Conservation (phyloP, 495 filamentous ascomycete species). For the Aspergillus carlsbadensis region DNA sequence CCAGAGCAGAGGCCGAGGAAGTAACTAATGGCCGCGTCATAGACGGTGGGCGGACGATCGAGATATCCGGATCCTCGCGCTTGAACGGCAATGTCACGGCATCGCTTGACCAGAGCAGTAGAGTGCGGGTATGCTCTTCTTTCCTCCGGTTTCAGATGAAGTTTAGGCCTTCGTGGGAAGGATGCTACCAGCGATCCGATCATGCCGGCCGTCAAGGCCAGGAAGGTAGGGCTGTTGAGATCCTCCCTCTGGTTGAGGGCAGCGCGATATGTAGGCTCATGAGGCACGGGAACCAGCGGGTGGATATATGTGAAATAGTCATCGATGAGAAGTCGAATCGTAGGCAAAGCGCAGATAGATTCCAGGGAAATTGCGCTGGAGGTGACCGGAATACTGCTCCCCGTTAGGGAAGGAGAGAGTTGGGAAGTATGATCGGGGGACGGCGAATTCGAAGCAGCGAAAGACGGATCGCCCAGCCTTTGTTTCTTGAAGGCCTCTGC, state of each 20-base stretch:
- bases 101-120: conserved; percentile 68
- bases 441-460: conserved; percentile 26
- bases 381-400: conserved; percentile 23
- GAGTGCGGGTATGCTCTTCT: conserved; percentile 57
- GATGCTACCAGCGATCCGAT: conserved; percentile 73
- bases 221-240: conserved; percentile 61
- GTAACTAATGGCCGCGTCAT: conserved; percentile 85
- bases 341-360: conserved; percentile 67
- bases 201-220: conserved; percentile 81
- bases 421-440: conserved; percentile 26
- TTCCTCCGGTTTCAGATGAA: conserved; percentile 65
- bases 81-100: conserved; percentile 67
- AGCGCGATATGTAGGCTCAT: conserved; percentile 79
- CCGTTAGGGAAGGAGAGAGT: conserved; percentile 22
- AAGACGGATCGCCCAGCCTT: conserved; percentile 46
- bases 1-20: conserved; percentile 70
- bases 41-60: conserved; percentile 63
- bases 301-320: conserved; percentile 92
- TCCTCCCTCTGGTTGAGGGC: conserved; percentile 72
- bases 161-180: conserved; percentile 73
- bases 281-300: conserved; percentile 80
- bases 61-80: conserved; percentile 70
- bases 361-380: conserved; percentile 55
- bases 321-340: conserved; percentile 68
- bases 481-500: conserved; percentile 77